A percentile compares a stretch with the other conserved stretches of the same genome.
phyloP scores from a whole-genome alignment of 208 protist species.

The Eutreptiella sp. region DNA sequence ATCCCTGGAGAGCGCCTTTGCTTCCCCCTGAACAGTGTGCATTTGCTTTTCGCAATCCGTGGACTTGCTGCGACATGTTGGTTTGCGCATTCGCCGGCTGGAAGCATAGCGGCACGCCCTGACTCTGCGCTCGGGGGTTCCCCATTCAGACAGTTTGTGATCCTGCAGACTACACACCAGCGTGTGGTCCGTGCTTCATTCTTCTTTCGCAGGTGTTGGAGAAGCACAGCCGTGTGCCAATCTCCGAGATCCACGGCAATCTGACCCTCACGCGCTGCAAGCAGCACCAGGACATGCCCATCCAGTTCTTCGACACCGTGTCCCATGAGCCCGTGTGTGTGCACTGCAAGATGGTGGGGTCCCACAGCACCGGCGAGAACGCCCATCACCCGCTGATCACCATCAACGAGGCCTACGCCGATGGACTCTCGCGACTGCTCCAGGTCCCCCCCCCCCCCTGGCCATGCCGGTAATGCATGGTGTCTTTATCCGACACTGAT shows the following conservation, averaged over 20 bases:
- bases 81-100: no score
- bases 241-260: no score
- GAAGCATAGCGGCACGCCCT: no score
- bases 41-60: no score
- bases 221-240: not conserved
- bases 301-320: slow-evolving; percentile 27
- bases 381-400: slow-evolving; percentile 17
- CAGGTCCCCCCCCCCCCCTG: not conserved
- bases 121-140: no score
- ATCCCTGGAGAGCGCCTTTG: no score
- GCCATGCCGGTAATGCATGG: no score
- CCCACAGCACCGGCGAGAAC: slow-evolving; percentile 19
- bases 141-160: no score
- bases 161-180: no score
- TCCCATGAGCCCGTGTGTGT: slow-evolving; percentile 18
- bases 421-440: not conserved
- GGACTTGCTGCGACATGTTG: no score
- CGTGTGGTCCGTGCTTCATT: not conserved
- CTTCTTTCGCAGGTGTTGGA: not conserved
- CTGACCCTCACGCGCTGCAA: not conserved
- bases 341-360: slow-evolving; percentile 36
- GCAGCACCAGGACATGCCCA: slow-evolving; percentile 6
- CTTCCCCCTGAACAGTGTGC: no score
- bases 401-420: slow-evolving; percentile 25
- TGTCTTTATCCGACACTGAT: no score